Evolutionary conservation across 2,329 filamentous ascomycete species (phyloP).

Genomic region (Fusarium nematophilum): DNA sequence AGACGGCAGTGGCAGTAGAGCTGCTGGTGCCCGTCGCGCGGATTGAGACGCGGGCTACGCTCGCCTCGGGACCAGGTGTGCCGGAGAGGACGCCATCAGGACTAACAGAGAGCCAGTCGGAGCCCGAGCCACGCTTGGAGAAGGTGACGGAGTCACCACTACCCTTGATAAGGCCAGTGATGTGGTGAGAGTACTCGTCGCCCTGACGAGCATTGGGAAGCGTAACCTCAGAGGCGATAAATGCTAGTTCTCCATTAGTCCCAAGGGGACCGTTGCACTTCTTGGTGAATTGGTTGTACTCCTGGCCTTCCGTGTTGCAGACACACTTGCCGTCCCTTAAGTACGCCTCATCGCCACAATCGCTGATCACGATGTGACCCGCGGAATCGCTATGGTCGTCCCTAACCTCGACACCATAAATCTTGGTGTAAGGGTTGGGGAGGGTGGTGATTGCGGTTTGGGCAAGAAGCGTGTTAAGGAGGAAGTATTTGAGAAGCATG

Average conservation of each 20-base stretch:
- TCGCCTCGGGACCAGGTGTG: conserved; percentile 41
- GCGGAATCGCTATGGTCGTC: no score
- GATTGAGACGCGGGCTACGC: conserved; percentile 41
- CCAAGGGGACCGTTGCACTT: no score
- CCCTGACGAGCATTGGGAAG: conserved; percentile 52
- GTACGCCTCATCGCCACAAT: no score
- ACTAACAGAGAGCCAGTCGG: conserved; percentile 50
- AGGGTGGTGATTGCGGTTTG: no score
- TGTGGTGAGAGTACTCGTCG: conserved; percentile 46
- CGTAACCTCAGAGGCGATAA: conserved; percentile 46
- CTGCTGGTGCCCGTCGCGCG: conserved; percentile 43
- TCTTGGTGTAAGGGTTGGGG: no score
- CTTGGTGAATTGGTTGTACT: no score
- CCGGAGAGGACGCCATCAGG: conserved; percentile 50
- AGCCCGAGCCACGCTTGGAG: conserved; percentile 38
- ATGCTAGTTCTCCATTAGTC: conserved; percentile 36
- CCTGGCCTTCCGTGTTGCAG: no score
- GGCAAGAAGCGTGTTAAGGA: no score
- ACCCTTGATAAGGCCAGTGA: conserved; percentile 49
- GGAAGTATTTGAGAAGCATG: no score
- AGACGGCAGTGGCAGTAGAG: conserved; percentile 41
- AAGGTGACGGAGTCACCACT: conserved; percentile 44
- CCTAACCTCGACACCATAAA: no score
- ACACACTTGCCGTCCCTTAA: no score
- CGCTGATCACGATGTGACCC: no score